phyloP scores from a whole-genome alignment of 2,329 filamentous ascomycete species.

The Epichloe amarillans region DNA sequence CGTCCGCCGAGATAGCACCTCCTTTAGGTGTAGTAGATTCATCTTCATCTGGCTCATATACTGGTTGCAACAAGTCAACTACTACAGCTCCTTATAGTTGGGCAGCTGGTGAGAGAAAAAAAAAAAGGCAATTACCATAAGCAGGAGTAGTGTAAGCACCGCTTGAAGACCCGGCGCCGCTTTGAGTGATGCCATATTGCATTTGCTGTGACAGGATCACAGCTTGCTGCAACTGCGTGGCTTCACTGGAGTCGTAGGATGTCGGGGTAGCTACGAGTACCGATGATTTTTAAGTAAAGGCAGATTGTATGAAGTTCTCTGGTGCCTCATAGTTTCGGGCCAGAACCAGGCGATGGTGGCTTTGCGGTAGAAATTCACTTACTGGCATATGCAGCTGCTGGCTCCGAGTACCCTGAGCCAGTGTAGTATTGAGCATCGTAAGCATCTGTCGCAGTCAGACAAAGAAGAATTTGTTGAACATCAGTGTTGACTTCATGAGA shows the following conservation, averaged over 20 bases:
- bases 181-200: not conserved
- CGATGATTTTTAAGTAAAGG: not conserved
- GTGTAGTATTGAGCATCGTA: not conserved
- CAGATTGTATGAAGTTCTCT: not conserved
- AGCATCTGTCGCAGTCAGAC: not conserved
- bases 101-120: too few species aligned
- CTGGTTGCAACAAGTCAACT: not conserved
- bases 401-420: not conserved
- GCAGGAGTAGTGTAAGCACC: not conserved
- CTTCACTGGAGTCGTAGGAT: not conserved
- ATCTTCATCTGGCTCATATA: slow-evolving; percentile 4
- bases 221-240: not conserved
- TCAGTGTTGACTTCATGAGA: not conserved
- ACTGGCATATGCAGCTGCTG: not conserved
- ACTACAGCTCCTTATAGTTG: not conserved
- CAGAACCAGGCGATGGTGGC: not conserved
- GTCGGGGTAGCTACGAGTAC: not conserved
- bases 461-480: not conserved
- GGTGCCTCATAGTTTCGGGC: not conserved
- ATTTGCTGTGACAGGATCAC: not conserved
- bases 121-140: not conserved
- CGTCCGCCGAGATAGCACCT: not conserved
- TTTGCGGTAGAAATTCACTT: not conserved
- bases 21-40: not conserved
- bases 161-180: not conserved